These are phyloP conservation scores for Backusella macrospora DNA, from an alignment of 192 early-diverging fungal species.

Conservation along the genomic window DNA sequence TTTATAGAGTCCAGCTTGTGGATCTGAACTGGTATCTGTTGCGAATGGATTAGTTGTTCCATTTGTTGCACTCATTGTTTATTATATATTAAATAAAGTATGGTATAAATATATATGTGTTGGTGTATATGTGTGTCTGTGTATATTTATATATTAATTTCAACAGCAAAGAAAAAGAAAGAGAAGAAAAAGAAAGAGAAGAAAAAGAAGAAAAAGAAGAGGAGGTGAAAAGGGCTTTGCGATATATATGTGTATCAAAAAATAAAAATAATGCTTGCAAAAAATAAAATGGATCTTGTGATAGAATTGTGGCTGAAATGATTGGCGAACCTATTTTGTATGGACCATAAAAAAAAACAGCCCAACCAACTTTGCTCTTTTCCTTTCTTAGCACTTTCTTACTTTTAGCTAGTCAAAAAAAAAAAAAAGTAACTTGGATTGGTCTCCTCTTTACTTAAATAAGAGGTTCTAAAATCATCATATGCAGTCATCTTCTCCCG, in stretches of 20 bases:
- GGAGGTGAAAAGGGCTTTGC: slow-evolving; percentile 4
- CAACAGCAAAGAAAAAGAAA: not conserved
- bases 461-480: not conserved
- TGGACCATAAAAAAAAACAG: no score
- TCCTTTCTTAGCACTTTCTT: no score
- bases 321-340: slow-evolving; percentile 11
- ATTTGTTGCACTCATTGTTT: slow-evolving; percentile 20
- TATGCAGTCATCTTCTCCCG: not conserved
- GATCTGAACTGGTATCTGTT: not conserved
- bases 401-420: not conserved
- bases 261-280: not conserved
- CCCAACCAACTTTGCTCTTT: no score
- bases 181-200: not conserved
- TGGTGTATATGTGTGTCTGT: no score
- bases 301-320: slow-evolving; percentile 8
- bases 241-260: not conserved
- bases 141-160: not conserved
- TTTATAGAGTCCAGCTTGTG: slow-evolving; percentile 50
- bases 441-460: not conserved
- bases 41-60: slow-evolving; percentile 22
- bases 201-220: not conserved
- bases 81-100: not conserved
- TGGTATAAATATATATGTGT: not conserved
- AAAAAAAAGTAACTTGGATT: not conserved
- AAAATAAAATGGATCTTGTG: not conserved